Percentiles rank a stretch among this genome's conserved stretches.
Evolutionary conservation across 192 early-diverging fungal species (phyloP).

Genomic region (Paraglomus occultum): DNA sequence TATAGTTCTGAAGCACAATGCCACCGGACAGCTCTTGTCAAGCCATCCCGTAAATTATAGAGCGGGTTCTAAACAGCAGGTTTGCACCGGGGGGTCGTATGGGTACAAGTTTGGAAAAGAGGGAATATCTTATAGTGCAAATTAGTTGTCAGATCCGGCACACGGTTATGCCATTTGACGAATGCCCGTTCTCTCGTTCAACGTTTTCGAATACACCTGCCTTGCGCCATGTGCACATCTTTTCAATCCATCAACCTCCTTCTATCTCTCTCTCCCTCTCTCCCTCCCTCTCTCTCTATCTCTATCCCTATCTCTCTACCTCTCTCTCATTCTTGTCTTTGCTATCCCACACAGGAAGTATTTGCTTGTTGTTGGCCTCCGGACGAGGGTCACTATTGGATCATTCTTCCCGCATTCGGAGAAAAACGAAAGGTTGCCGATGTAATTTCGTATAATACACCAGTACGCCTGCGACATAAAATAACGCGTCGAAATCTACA

Average conservation of each 20-base stretch:
- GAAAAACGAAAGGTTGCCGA: constrained; percentile 41
- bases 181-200: not conserved
- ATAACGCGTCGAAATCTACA: constrained; percentile 52
- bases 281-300: not conserved
- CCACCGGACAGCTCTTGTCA: constrained; percentile 52
- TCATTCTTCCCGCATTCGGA: constrained; percentile 49
- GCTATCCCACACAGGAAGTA: constrained; percentile 32
- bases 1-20: constrained; percentile 57
- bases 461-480: constrained; percentile 52
- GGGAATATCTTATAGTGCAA: not conserved
- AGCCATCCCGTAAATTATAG: constrained; percentile 42
- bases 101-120: not conserved
- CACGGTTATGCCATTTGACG: not conserved
- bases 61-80: constrained; percentile 54
- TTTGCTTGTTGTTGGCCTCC: constrained; percentile 47
- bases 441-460: constrained; percentile 42
- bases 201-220: too few relatives aligned
- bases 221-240: not conserved
- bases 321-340: too few relatives aligned
- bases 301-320: not conserved
- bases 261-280: not conserved
- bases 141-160: not conserved
- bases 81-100: not conserved
- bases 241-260: not conserved
- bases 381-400: constrained; percentile 47